phyloP scores from a whole-genome alignment of 805 yeast species.

The Wickerhamiella sorbophila region DNA sequence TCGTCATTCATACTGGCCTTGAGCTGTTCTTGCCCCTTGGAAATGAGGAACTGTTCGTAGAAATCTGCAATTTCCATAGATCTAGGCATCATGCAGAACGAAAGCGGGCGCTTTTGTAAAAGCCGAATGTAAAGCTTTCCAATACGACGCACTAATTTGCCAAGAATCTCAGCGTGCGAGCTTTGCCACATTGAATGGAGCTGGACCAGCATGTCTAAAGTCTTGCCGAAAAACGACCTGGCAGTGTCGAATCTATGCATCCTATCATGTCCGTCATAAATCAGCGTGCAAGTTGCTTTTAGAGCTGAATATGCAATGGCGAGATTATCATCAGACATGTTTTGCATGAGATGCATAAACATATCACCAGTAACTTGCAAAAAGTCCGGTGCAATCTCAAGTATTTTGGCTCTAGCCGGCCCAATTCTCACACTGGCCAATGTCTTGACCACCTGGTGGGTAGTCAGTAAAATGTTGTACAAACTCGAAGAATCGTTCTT shows the following conservation, averaged over 20 bases:
- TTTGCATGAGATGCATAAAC: conserved; percentile 44
- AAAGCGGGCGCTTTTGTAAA: conserved; percentile 46
- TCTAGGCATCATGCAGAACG: conserved; percentile 54
- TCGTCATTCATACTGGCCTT: background rate
- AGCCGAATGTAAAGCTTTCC: conserved; percentile 58
- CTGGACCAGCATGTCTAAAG: conserved; percentile 45
- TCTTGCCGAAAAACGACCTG: conserved; percentile 42
- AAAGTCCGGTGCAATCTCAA: conserved; percentile 44
- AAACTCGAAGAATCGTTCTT: conserved; percentile 28
- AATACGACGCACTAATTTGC: conserved; percentile 57
- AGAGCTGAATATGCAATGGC: conserved; percentile 54
- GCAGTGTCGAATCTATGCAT: conserved; percentile 48
- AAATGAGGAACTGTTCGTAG: conserved; percentile 44
- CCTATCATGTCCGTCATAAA: conserved; percentile 62
- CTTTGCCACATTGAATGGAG: conserved; percentile 40
- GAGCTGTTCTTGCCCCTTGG: conserved; percentile 37
- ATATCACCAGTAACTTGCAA: conserved; percentile 45
- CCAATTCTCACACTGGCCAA: conserved; percentile 72
- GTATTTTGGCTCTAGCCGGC: conserved; percentile 32
- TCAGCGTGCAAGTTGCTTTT: conserved; percentile 57
- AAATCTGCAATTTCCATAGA: conserved; percentile 47
- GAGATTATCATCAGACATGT: conserved; percentile 25
- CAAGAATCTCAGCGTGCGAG: conserved; percentile 31
- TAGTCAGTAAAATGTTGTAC: conserved; percentile 47
- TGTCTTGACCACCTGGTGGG: conserved; percentile 67